Base-by-base conservation (phyloP, 2,329 filamentous ascomycete genomes). In the Aspergillus brunneoviolaceus region DNA sequence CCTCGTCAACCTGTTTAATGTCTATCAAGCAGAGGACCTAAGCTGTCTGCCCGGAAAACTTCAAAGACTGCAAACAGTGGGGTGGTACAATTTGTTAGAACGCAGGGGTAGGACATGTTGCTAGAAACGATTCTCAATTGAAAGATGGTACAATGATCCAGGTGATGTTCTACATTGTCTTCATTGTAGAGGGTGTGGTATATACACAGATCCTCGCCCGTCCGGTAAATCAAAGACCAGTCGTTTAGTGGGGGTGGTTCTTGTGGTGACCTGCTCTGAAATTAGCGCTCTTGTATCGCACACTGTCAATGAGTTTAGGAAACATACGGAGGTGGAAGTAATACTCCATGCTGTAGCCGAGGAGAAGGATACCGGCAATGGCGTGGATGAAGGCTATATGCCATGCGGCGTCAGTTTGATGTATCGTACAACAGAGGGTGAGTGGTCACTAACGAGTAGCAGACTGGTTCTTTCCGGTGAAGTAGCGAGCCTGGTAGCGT, bases 321-420 rank as follows among this genome's bases (percentile, higher is more conserved):
- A 31, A 87, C 91, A 81, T 88, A 99, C 95, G 92, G 75, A 99
- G 86, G 83, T 99, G 96, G 91, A 96, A 98, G 87, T 99, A 98
- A 89, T 99, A 99, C 84, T 96, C 93, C 83, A 98, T 92, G 72
- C 90, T 90, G 81, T 99, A 99, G 74, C 95, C 94, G 70, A 98
- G 77, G 68, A 87, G 80, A 67, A 96, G 81, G 64, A 99, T 82
- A 76, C 87, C 83, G 70, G 85, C 88, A 72, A 99, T 89, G 72
- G 87, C 84, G 80, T 99, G 95, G 72, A 96, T 84, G 75, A 99
- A 86, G 67, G 95, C 95, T 99, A 72, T 71, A 52, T 64, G 65
- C 65, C 45, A 11, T 16, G 29, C 14, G 65, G 60, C 39, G 59
- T 60, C 19, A 62, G 49, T 27, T 29, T 27, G 19, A 10, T 27